A percentile compares a stretch with the other conserved stretches of the same genome.
Evolutionary conservation across 208 protist species (phyloP).

Genomic region (Porcisia hertigi): DNA sequence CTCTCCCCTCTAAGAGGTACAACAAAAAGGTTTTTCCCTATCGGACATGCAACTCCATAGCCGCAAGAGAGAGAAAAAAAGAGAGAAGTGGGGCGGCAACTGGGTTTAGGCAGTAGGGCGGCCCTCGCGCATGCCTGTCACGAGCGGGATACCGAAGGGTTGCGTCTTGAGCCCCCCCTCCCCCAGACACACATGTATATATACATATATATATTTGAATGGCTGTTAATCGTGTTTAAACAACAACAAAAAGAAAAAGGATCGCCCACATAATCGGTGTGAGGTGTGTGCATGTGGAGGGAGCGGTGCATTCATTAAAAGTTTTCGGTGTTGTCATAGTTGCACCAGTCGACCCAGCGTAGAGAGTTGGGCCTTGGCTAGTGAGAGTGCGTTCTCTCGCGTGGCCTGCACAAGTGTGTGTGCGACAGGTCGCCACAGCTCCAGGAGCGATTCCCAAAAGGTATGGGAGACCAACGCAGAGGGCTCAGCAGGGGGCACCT

Average conservation of each 20-base stretch:
- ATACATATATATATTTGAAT: background rate
- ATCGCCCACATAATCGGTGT: background rate
- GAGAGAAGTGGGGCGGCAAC: background rate
- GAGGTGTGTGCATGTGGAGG: background rate
- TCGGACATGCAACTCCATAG: background rate
- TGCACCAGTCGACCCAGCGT: slow-evolving; percentile 6
- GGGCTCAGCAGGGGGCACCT: background rate
- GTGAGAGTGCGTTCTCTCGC: slow-evolving; percentile 8
- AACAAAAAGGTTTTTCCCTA: background rate
- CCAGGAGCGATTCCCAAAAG: slow-evolving; percentile 18
- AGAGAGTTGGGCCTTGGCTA: slow-evolving; percentile 7
- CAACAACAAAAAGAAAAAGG: background rate
- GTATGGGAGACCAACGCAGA: background rate
- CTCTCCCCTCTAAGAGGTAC: background rate
- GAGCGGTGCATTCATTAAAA: background rate
- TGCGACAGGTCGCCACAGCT: slow-evolving; percentile 21
- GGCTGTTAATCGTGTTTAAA: background rate
- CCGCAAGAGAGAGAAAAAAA: background rate
- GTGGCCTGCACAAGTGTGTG: slow-evolving; percentile 13
- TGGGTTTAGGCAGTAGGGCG: background rate
- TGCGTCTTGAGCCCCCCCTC: background rate
- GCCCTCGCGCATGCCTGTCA: background rate
- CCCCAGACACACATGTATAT: no score
- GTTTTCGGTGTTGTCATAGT: slow-evolving; percentile 1
- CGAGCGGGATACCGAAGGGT: background rate